A percentile compares a stretch with the other conserved stretches of the same genome.
Conservation (phyloP, 2,329 filamentous ascomycete species). For the Aquanectria penicillioides region DNA sequence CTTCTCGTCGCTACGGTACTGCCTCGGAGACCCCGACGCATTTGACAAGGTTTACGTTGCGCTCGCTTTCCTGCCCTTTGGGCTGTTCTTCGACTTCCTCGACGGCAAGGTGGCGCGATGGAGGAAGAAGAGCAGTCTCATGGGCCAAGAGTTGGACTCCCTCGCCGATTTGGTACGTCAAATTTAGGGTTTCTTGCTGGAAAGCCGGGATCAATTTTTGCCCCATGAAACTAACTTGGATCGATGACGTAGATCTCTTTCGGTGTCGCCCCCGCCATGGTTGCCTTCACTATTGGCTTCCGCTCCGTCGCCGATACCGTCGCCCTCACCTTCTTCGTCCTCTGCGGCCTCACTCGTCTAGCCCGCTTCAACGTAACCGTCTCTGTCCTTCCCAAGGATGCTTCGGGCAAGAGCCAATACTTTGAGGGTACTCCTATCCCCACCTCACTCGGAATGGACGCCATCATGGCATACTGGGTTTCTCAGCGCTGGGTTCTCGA, state of each 20-base stretch:
- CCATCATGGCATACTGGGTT: conserved; percentile 90
- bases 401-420: conserved; percentile 88
- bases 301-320: conserved; percentile 87
- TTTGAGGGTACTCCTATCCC: conserved; percentile 98
- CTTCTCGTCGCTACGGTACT: conserved; percentile 94
- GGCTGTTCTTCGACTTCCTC: conserved; percentile 97
- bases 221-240: conserved; percentile 19
- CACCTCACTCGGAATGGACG: conserved; percentile 83
- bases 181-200: neutral
- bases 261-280: conserved; percentile 86
- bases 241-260: conserved; percentile 80
- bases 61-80: conserved; percentile 88
- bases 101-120: conserved; percentile 96
- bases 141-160: conserved; percentile 98
- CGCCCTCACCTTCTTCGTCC: conserved; percentile 85
- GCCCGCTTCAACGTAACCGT: conserved; percentile 99
- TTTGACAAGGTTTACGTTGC: conserved; percentile 81
- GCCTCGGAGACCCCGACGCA: conserved; percentile 74
- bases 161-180: conserved; percentile 92
- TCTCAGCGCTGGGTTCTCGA: conserved; percentile 82
- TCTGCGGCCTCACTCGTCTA: conserved; percentile 91
- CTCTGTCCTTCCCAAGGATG: conserved; percentile 88
- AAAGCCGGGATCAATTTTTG: neutral
- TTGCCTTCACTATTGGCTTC: conserved; percentile 89
- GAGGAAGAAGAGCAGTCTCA: conserved; percentile 95